These are phyloP conservation scores for Hypomyces perniciosus DNA, from an alignment of 2,329 filamentous ascomycete genomes.

Conservation along the genomic window DNA sequence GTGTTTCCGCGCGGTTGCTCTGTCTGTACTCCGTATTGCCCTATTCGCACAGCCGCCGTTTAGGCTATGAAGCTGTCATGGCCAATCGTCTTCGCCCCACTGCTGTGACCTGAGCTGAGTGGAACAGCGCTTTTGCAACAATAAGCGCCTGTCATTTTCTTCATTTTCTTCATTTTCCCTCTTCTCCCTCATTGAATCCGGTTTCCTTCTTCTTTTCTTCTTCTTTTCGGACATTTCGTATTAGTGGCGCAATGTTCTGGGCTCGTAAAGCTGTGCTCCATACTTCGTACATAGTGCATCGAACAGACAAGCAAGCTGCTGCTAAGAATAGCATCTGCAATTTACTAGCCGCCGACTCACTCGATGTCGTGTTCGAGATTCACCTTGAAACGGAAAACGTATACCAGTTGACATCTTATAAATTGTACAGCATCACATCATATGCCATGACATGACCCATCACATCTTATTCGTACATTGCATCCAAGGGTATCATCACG, in stretches of 20 bases:
- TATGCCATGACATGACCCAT: no score
- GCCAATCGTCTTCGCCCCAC: constrained; percentile 22
- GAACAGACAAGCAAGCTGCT: no score
- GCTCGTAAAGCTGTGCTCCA: no score
- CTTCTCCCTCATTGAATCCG: no score
- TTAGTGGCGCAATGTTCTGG: no score
- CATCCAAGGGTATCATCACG: constrained; percentile 5
- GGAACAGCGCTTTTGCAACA: background rate
- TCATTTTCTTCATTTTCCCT: background rate
- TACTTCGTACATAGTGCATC: no score
- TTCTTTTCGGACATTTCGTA: background rate
- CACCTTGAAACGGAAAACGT: no score
- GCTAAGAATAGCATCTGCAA: no score
- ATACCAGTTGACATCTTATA: background rate
- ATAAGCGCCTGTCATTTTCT: background rate
- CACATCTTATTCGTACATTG: background rate
- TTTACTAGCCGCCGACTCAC: no score
- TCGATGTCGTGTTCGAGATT: no score
- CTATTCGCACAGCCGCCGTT: background rate
- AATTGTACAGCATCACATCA: background rate
- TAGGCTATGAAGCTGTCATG: constrained; percentile 13
- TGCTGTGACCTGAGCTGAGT: constrained; percentile 2
- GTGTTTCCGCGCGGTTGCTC: constrained; percentile 12
- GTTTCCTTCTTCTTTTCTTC: background rate
- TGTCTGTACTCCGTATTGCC: background rate